Percentiles rank a stretch among this genome's conserved stretches.
Evolutionary conservation across 2,329 filamentous ascomycete genomes (phyloP).

Genomic region (Boeremia exigua): DNA sequence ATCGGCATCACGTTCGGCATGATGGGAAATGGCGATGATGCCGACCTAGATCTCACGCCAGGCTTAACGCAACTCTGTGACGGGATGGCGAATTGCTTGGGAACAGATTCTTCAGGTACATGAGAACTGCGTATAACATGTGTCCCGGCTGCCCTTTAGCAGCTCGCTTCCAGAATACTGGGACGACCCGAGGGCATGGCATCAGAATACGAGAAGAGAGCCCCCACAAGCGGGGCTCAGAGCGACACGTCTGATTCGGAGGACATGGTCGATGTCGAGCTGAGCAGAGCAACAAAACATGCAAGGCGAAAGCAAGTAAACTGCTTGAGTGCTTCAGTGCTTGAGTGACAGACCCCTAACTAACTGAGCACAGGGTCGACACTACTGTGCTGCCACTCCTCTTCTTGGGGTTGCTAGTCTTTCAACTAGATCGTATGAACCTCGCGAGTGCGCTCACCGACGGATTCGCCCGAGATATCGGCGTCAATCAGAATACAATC

Average conservation of each 20-base stretch:
- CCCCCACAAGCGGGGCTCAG: background rate
- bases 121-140: background rate
- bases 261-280: slow-evolving; percentile 11
- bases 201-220: slow-evolving; percentile 18
- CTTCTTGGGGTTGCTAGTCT: slow-evolving; percentile 57
- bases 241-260: slow-evolving; percentile 13
- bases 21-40: slow-evolving; percentile 10
- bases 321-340: too few relatives aligned
- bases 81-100: slow-evolving; percentile 6
- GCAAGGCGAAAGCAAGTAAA: slow-evolving; percentile 29
- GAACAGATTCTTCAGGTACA: background rate
- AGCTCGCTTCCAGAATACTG: background rate
- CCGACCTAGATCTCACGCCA: slow-evolving; percentile 12
- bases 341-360: too few relatives aligned
- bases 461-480: slow-evolving; percentile 54
- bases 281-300: slow-evolving; percentile 17
- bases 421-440: slow-evolving; percentile 62
- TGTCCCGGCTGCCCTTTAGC: background rate
- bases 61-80: background rate
- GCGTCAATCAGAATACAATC: slow-evolving; percentile 55
- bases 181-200: slow-evolving; percentile 12
- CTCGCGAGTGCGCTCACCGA: slow-evolving; percentile 59
- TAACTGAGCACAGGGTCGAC: slow-evolving; percentile 50
- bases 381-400: slow-evolving; percentile 57
- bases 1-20: slow-evolving; percentile 24